These are phyloP conservation scores for Pyricularia grisea DNA, from an alignment of 2,329 filamentous ascomycete genomes.

Conservation along the genomic window DNA sequence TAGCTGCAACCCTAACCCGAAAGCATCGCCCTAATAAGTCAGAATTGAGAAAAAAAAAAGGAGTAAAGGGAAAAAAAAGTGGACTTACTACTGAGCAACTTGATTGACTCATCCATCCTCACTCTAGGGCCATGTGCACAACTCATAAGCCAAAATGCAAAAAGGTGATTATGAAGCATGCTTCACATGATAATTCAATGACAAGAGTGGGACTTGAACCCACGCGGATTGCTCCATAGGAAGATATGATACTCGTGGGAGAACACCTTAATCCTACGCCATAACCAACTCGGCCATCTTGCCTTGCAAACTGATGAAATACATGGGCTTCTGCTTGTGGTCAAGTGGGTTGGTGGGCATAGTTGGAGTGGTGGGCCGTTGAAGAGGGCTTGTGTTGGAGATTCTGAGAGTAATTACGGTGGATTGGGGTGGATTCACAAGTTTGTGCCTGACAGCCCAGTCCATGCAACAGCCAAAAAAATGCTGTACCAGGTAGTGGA, in stretches of 20 bases:
- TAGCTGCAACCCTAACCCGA: neutral
- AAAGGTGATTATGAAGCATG: constrained; percentile 1
- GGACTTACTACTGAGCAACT: too few species aligned
- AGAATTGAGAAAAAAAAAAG: too few species aligned
- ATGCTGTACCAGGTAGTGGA: neutral
- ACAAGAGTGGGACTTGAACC: constrained; percentile 2
- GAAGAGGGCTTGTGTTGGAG: neutral
- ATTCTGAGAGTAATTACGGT: neutral
- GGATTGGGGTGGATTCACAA: neutral
- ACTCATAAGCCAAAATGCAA: constrained; percentile 11
- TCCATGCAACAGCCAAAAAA: neutral
- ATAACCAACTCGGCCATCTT: constrained; percentile 19
- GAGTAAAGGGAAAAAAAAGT: too few species aligned
- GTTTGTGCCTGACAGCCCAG: neutral
- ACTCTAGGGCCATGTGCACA: neutral
- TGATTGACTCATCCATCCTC: neutral
- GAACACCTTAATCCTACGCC: constrained; percentile 18
- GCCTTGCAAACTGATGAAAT: neutral
- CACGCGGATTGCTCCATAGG: constrained; percentile 1
- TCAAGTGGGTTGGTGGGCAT: neutral
- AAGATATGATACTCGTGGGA: constrained; percentile 10
- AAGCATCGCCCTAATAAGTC: neutral
- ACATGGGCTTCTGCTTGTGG: neutral
- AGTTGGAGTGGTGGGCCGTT: neutral
- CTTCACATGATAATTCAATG: neutral